Evolutionary conservation across 805 yeast species (phyloP), one percentile per base, ranked within the genome.

Genomic region (Suhomyces vadensis): DNA sequence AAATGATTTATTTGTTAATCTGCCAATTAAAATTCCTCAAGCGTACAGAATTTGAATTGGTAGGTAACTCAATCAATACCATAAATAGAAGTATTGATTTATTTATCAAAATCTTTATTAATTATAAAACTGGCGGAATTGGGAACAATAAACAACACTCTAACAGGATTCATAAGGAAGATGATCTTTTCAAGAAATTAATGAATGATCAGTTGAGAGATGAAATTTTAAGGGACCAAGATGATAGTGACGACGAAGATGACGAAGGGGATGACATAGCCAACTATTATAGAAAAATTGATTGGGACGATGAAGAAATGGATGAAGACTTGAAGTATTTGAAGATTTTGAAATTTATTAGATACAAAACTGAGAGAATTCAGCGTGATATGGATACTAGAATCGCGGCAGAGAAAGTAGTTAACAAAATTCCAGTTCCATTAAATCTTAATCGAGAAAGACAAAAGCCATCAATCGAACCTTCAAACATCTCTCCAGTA

Each of bases 261-360:
- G 66, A 64, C 5, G 60, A 58, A 25, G 66, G 60, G 7, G 67
- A 57, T 13, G 59, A 56, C 13, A 57, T 55, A 11, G 19, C 42
- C 16, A 42, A 38, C 13, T 31, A 35, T 5, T 47, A 58, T 11
- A 51, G 50, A 14, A 67, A 58, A n/a, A 69, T 71, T 5, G 77
- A 71, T 51, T 71, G 77, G 77, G 77, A 72, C 46, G 75, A 72
- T 45, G 76, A 71, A 49, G 70, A 69, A 17, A 61, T 71, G 74
- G 75, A 71, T 48, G 77, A 72, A 50, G 76, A 71, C 49, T 63
- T 71, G 56, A 72, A 72, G 47, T 71, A 67, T 44, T 56, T 71
- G 46, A 70, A 69, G 41, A 65, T 69, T 5, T 57, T 71, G 49
- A 71, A 71, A 51, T 70, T 65, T 52, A 57, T 72, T 45, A 64